Conservation (phyloP, 768 basidiomycete species). For the Tylopilus subfusipes region DNA sequence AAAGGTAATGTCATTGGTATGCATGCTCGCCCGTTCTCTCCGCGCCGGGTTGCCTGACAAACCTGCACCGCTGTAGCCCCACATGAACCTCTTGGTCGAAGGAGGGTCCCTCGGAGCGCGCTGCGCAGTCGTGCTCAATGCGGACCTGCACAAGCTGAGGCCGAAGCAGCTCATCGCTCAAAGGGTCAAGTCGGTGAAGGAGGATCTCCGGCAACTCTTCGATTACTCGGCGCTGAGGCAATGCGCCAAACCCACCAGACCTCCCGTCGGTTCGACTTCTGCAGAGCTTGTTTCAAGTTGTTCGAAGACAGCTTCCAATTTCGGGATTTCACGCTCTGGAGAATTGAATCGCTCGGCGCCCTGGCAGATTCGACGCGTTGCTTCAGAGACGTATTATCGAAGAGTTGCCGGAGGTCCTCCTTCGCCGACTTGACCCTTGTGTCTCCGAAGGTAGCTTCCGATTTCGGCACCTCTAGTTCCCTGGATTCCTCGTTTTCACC, state of each 20-base stretch:
- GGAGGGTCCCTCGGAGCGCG: slow-evolving; percentile 1
- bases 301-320: no score
- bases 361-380: neutral
- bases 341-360: neutral
- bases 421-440: slow-evolving; percentile 9
- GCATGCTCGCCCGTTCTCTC: neutral
- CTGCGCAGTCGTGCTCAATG: slow-evolving; percentile 1
- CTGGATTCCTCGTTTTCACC: neutral
- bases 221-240: neutral
- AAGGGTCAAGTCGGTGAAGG: slow-evolving; percentile 10
- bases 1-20: slow-evolving; percentile 10
- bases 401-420: slow-evolving; percentile 5
- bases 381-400: neutral
- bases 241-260: neutral
- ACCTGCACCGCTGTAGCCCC: slow-evolving; percentile 4
- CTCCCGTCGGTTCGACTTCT: neutral
- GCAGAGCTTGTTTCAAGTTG: neutral
- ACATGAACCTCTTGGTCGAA: neutral
- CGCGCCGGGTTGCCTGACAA: neutral
- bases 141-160: neutral
- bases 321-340: neutral
- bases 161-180: slow-evolving; percentile 2
- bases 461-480: neutral
- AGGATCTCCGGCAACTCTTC: slow-evolving; percentile 4
- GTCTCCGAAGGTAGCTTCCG: neutral